Conservation (phyloP, 768 basidiomycete genomes). For the Cystofilobasidium capitatum region DNA sequence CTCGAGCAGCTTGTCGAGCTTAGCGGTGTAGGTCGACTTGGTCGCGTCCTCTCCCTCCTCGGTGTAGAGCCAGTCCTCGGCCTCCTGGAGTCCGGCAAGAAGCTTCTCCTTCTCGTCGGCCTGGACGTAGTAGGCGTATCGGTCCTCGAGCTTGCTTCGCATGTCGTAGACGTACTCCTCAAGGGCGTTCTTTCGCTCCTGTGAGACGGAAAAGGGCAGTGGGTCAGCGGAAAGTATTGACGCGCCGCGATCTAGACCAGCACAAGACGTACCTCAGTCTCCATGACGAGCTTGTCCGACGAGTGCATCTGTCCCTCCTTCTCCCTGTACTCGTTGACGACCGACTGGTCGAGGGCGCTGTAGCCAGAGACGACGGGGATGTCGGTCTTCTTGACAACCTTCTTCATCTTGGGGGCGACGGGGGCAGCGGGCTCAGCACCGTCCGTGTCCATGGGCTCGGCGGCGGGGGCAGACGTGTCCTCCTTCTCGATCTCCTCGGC, state of each 20-base stretch:
- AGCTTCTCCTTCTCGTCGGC: slow-evolving; percentile 68
- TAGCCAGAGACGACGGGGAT: slow-evolving; percentile 61
- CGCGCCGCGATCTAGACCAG: not conserved
- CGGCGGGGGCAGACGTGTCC: slow-evolving; percentile 40
- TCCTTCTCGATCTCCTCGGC: slow-evolving; percentile 60
- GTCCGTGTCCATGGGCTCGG: slow-evolving; percentile 62
- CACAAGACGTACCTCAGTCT: slow-evolving; percentile 68
- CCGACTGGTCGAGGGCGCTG: slow-evolving; percentile 54
- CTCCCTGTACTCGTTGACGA: slow-evolving; percentile 62
- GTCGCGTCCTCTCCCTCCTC: slow-evolving; percentile 92
- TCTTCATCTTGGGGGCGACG: slow-evolving; percentile 69
- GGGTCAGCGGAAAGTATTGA: slow-evolving; percentile 1
- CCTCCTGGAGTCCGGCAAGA: slow-evolving; percentile 56
- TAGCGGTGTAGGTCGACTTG: slow-evolving; percentile 84
- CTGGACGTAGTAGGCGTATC: slow-evolving; percentile 67
- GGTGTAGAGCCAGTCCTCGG: slow-evolving; percentile 95
- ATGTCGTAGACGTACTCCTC: slow-evolving; percentile 98
- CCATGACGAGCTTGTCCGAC: slow-evolving; percentile 88
- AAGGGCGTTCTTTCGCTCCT: slow-evolving; percentile 97
- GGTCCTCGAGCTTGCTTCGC: slow-evolving; percentile 80
- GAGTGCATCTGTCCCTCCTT: slow-evolving; percentile 80
- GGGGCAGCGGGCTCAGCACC: slow-evolving; percentile 40
- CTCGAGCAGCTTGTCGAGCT: slow-evolving; percentile 70
- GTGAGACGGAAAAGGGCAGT: not conserved
- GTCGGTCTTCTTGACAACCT: slow-evolving; percentile 69